phyloP scores from a whole-genome alignment of 495 filamentous ascomycete species.

The Penicillium antarcticum region DNA sequence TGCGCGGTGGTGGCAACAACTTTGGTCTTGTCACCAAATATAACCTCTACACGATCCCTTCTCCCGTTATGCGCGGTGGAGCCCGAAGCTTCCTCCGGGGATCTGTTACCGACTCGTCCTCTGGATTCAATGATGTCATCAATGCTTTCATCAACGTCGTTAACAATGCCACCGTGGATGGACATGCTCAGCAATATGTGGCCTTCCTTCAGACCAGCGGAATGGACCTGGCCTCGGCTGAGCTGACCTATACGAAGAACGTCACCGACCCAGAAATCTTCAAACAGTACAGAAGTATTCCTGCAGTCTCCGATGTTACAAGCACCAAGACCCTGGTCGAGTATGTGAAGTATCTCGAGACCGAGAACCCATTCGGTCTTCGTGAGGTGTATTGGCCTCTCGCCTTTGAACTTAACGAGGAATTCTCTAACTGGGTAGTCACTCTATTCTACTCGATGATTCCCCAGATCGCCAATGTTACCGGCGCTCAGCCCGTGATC shows the following conservation, averaged over 20 bases:
- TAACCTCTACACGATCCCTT: constrained; percentile 36
- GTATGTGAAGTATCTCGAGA: constrained; percentile 41
- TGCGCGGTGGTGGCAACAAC: constrained; percentile 50
- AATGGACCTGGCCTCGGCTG: constrained; percentile 27
- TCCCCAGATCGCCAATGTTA: constrained; percentile 28
- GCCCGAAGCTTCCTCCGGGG: constrained; percentile 30
- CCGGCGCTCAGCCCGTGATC: constrained; percentile 39
- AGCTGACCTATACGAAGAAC: constrained; percentile 40
- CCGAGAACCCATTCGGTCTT: constrained; percentile 36
- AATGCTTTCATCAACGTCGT: constrained; percentile 38
- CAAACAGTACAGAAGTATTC: constrained; percentile 35
- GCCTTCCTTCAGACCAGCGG: constrained; percentile 33
- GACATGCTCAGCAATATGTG: constrained; percentile 45
- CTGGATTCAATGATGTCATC: constrained; percentile 31
- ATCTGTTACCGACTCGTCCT: constrained; percentile 6
- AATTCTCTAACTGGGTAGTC: constrained; percentile 32
- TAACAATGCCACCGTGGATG: constrained; percentile 31
- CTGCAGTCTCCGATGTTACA: constrained; percentile 31
- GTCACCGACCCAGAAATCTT: constrained; percentile 40
- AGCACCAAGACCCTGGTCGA: constrained; percentile 42
- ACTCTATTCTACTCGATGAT: constrained; percentile 34
- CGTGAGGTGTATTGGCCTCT: constrained; percentile 45
- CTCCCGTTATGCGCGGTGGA: constrained; percentile 39
- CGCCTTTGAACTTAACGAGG: constrained; percentile 33
- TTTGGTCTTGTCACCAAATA: constrained; percentile 51